These are phyloP conservation scores for Artemisia annua DNA, from an alignment of 129 eudicot genomes.

Conservation along the genomic window DNA sequence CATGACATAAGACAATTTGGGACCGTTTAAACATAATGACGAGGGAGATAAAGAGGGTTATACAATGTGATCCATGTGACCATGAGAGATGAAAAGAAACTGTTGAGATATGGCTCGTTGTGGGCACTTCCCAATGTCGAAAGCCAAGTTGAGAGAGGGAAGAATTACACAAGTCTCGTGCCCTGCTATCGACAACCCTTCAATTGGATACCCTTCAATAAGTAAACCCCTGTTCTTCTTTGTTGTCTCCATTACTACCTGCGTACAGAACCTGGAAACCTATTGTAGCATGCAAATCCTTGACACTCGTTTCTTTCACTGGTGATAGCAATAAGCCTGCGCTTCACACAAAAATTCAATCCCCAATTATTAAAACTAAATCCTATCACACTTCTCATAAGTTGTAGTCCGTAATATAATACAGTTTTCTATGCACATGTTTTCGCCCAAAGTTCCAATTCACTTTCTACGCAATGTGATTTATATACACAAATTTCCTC, in stretches of 20 bases:
- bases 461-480: neutral
- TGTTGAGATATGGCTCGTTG: slow-evolving; percentile 83
- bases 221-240: slow-evolving; percentile 50
- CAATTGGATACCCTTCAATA: slow-evolving; percentile 74
- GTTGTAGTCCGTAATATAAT: neutral
- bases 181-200: slow-evolving; percentile 91
- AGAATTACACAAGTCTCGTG: slow-evolving; percentile 86
- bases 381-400: neutral
- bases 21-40: neutral
- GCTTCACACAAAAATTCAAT: slow-evolving; percentile 19
- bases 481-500: neutral
- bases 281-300: neutral
- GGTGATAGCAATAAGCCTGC: neutral
- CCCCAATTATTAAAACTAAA: neutral
- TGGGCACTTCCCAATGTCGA: slow-evolving; percentile 94
- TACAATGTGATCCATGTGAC: slow-evolving; percentile 98
- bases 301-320: slow-evolving; percentile 14
- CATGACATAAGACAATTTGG: too few species aligned
- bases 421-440: neutral
- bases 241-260: slow-evolving; percentile 28
- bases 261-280: slow-evolving; percentile 4
- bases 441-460: slow-evolving; percentile 1
- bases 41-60: slow-evolving; percentile 13
- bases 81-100: slow-evolving; percentile 92
- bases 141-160: slow-evolving; percentile 72